phyloP scores from a whole-genome alignment of 352 stramenopile species.

The Phytopythium mirpurense region DNA sequence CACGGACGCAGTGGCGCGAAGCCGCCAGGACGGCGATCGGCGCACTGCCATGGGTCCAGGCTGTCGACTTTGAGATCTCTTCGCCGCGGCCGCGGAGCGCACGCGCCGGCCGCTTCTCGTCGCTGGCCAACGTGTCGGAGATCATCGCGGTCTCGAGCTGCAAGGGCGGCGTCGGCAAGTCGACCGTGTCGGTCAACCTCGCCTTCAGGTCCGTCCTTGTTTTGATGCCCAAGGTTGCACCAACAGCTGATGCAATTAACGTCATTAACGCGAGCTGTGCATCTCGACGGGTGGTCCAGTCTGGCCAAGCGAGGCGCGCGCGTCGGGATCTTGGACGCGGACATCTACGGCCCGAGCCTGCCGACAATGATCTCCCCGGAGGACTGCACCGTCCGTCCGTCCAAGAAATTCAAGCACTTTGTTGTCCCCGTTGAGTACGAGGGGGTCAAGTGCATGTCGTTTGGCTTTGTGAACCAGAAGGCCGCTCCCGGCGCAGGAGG shows the following conservation, averaged over 20 bases:
- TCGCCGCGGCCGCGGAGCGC: conserved; percentile 56
- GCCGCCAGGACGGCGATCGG: conserved; percentile 46
- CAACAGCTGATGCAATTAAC: no score
- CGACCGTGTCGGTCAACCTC: conserved; percentile 98
- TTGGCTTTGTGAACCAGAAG: conserved; percentile 89
- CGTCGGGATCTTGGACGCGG: conserved; percentile 98
- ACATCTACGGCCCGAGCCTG: conserved; percentile 98
- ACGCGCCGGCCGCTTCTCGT: conserved; percentile 66
- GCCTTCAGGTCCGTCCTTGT: conserved; percentile 80
- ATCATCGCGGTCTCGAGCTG: conserved; percentile 91
- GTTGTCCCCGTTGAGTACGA: conserved; percentile 83
- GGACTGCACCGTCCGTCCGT: conserved; percentile 65
- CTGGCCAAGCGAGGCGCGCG: conserved; percentile 86
- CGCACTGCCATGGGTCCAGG: conserved; percentile 68
- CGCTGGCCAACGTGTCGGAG: conserved; percentile 76
- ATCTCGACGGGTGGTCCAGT: conserved; percentile 17
- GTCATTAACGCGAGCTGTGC: no score
- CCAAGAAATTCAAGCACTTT: conserved; percentile 63
- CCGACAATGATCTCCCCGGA: conserved; percentile 93
- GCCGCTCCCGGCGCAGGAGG: conserved; percentile 69
- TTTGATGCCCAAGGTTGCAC: no score
- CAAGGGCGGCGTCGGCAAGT: conserved; percentile 99
- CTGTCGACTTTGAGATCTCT: conserved; percentile 61
- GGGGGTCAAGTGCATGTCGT: conserved; percentile 91
- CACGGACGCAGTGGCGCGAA: conserved; percentile 49